phyloP scores from a whole-genome alignment of 2,329 filamentous ascomycete species.

The Fusarium buharicum region DNA sequence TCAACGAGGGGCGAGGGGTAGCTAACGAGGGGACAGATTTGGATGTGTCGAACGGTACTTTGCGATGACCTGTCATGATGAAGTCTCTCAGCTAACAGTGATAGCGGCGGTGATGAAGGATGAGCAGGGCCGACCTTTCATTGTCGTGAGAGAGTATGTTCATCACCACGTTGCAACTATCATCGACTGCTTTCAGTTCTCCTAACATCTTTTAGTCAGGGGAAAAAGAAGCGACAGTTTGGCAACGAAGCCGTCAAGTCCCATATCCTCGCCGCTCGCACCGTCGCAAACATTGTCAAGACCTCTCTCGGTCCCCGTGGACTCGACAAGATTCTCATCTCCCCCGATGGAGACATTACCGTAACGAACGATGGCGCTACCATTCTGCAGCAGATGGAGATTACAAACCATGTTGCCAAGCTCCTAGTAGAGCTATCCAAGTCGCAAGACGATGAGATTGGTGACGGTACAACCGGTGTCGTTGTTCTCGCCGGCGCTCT shows the following conservation, averaged over 20 bases:
- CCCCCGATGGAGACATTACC: conserved; percentile 97
- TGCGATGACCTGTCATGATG: conserved; percentile 23
- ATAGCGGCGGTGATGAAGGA: conserved; percentile 86
- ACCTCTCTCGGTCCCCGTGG: conserved; percentile 94
- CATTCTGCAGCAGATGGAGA: conserved; percentile 98
- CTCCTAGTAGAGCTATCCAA: conserved; percentile 96
- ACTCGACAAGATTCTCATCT: conserved; percentile 99
- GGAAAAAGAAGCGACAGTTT: conserved; percentile 96
- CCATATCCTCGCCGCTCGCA: conserved; percentile 95
- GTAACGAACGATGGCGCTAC: conserved; percentile 99
- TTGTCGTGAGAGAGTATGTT: conserved; percentile 94
- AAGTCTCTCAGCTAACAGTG: conserved; percentile 36
- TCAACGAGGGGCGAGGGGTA: conserved; percentile 42
- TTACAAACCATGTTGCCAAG: conserved; percentile 98
- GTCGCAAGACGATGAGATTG: conserved; percentile 98
- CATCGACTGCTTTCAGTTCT: conserved; percentile 5
- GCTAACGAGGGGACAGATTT: conserved; percentile 69
- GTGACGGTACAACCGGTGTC: conserved; percentile 96
- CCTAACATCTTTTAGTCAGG: conserved; percentile 71
- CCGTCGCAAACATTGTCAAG: conserved; percentile 96
- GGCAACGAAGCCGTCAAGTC: conserved; percentile 98
- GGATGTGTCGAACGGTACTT: conserved; percentile 82
- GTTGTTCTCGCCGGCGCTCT: conserved; percentile 95
- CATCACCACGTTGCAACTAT: conserved; percentile 6
- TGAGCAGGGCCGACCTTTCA: conserved; percentile 96